Base-by-base conservation (phyloP, 2,329 filamentous ascomycete species). In the Fusarium sp. region DNA sequence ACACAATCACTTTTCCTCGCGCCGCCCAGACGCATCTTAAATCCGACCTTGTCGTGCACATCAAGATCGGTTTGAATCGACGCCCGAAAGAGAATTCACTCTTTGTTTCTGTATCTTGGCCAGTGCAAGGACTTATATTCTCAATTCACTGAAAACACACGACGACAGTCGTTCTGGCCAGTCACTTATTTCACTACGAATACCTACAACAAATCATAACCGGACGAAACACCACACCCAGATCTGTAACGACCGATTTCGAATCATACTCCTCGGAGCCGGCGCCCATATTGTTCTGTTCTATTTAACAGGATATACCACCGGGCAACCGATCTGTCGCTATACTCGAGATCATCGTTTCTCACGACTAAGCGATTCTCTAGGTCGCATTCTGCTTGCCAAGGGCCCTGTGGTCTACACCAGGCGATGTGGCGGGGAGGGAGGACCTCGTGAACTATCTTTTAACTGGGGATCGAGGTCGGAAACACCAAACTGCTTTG, bases 341-440 rank as follows among this genome's bases (percentile, higher is more conserved):
- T 13, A 23, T 45, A 47, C 33, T 20, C 36, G n/a, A 45, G 34
- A 33, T 34, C 18, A 34, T 31, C 30, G 26, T 38, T 62, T 28
- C 53, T 26, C 10, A 44, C 52, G 38, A 52, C 26, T 49, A 23
- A 51, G 64, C 65, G 60, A 66, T 74, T 64, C 46, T 34, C 13
- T 15, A 51, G 23, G 66, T 72, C 72, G 65, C 53, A 63, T 37
- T 51, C 62, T 71, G 53, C 57, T 71, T 64, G 62, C 53, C 49
- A 37, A 62, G 54, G 69, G 65, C 68, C 64, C 57, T 52, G 67
- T 57, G 71, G 67, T 71, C 73, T 71, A 66, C 76, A 75, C 75
- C 72, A 78, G 81, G 81, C 79, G 80, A 83, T 83, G 83, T 75
- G 80, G 82, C 64, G 75, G 81, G 79, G 78, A 79, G 77, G 78